Evolutionary conservation across 352 stramenopile genomes (phyloP).

Genomic region (Pythium catenulatum): DNA sequence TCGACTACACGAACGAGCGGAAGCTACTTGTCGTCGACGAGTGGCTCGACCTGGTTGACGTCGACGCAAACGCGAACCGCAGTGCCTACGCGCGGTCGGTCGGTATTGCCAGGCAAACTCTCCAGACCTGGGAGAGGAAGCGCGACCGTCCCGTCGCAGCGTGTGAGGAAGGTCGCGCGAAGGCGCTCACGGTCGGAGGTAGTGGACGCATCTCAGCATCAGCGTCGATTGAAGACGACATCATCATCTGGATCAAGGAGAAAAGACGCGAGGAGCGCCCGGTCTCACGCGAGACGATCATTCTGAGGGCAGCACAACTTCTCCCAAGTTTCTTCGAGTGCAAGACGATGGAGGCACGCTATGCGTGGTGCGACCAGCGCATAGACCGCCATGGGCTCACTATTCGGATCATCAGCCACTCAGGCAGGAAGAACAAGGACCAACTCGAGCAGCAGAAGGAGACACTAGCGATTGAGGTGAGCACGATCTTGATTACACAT

Average conservation of each 20-base stretch:
- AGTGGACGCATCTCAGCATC: not conserved
- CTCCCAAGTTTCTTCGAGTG: not conserved
- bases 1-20: not conserved
- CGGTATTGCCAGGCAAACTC: not conserved
- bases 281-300: not conserved
- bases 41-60: not conserved
- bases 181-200: not conserved
- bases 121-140: not conserved
- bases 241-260: constrained; percentile 3
- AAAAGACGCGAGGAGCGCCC: not conserved
- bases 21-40: not conserved
- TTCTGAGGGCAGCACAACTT: not conserved
- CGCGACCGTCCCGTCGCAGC: not conserved
- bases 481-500: not conserved
- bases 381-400: not conserved
- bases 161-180: not conserved
- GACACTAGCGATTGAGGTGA: not conserved
- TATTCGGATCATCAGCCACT: not conserved
- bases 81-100: not conserved
- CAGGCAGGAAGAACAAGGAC: not conserved
- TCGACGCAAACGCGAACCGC: not conserved
- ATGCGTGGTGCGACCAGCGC: not conserved
- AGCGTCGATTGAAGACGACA: not conserved
- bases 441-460: not conserved
- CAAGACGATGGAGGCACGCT: not conserved